Percentiles rank a stretch among this genome's conserved stretches.
Evolutionary conservation across 345 rosid species (phyloP).

Genomic region (Brassica napus): Da-Ae NC_063436.1:10141001-10141500

Average conservation of each 20-base stretch:
- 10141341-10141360: constrained; percentile 9
- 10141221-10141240: neutral
- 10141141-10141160: neutral
- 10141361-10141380: neutral
- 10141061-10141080: constrained; percentile 24
- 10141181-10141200: neutral
- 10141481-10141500: neutral
- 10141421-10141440: neutral
- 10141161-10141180: neutral
- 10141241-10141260: neutral
- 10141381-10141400: neutral
- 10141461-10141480: neutral
- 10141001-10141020: constrained; percentile 21
- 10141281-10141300: constrained; percentile 22
- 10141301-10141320: constrained; percentile 4
- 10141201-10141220: neutral
- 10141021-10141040: constrained; percentile 27
- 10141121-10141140: constrained; percentile 13
- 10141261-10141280: constrained; percentile 7
- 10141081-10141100: neutral
- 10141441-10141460: neutral
- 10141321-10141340: constrained; percentile 11
- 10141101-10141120: constrained; percentile 8
- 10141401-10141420: neutral
- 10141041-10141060: neutral